These are phyloP conservation scores for Rhododendron kiyosumense DNA, from an alignment of 148 eudicot genomes.

Conservation along the genomic window DNA sequence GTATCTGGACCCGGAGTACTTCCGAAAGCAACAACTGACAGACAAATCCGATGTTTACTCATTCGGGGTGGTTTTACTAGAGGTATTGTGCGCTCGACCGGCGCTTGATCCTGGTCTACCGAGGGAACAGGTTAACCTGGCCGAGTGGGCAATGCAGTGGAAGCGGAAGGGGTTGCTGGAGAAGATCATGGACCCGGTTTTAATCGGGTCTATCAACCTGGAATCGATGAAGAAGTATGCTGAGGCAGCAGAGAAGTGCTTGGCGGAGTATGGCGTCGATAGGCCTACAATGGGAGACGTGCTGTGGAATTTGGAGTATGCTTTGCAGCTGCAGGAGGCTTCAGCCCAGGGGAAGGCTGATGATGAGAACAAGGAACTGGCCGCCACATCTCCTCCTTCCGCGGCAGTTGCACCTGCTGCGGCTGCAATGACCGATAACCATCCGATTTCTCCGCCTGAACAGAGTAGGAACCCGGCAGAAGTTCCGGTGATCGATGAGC, in stretches of 20 bases:
- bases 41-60: constrained; percentile 95
- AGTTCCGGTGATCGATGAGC: constrained; percentile 21
- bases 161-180: constrained; percentile 58
- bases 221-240: constrained; percentile 67
- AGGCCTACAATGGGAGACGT: constrained; percentile 97
- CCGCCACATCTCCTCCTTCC: not conserved
- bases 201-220: constrained; percentile 38
- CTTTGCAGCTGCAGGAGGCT: constrained; percentile 73
- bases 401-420: constrained; percentile 1
- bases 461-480: constrained; percentile 14
- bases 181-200: constrained; percentile 57
- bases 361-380: constrained; percentile 14
- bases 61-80: constrained; percentile 81
- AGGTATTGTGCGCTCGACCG: constrained; percentile 77
- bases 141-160: constrained; percentile 82
- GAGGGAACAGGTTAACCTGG: constrained; percentile 84
- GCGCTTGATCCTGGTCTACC: constrained; percentile 75
- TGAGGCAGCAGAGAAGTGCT: constrained; percentile 89
- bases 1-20: constrained; percentile 90
- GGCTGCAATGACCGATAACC: constrained; percentile 4
- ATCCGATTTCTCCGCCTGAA: constrained; percentile 12
- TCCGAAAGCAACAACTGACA: constrained; percentile 81
- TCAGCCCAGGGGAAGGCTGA: constrained; percentile 32
- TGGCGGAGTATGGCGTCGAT: constrained; percentile 77
- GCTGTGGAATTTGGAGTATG: constrained; percentile 80